A percentile compares a stretch with the other conserved stretches of the same genome.
These are phyloP conservation scores for Pleurotus platypus DNA, from an alignment of 768 basidiomycete species.

Conservation along the genomic window DNA sequence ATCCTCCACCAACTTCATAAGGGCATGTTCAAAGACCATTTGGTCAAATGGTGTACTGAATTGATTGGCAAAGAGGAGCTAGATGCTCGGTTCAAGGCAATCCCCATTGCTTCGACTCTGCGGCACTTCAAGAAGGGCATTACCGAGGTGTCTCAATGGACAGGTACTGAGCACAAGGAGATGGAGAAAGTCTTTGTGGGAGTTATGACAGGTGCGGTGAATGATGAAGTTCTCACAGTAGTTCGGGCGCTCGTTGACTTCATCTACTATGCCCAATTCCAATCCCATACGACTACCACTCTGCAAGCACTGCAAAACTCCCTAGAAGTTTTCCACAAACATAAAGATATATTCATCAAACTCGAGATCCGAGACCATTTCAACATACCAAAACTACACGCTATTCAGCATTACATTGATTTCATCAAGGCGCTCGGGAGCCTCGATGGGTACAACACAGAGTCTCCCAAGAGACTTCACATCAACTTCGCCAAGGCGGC, in stretches of 20 bases:
- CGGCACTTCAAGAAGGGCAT: constrained; percentile 37
- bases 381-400: constrained; percentile 33
- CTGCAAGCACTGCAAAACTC: constrained; percentile 14
- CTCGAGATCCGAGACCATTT: constrained; percentile 22
- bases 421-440: constrained; percentile 10
- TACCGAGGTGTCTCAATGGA: constrained; percentile 31
- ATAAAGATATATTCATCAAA: constrained; percentile 22
- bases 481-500: constrained; percentile 26
- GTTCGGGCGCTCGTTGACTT: constrained; percentile 22
- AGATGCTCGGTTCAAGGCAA: constrained; percentile 26
- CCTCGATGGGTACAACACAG: constrained; percentile 14
- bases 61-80: constrained; percentile 21
- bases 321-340: constrained; percentile 19
- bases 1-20: constrained; percentile 46
- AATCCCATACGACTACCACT: constrained; percentile 11
- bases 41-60: constrained; percentile 28
- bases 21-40: constrained; percentile 37
- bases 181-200: constrained; percentile 28
- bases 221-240: background rate
- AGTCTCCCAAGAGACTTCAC: constrained; percentile 11
- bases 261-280: constrained; percentile 14
- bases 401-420: constrained; percentile 18
- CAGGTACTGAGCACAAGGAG: constrained; percentile 32
- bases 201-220: constrained; percentile 17
- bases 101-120: constrained; percentile 22